Percentiles rank a stretch among this genome's conserved stretches.
phyloP scores from a whole-genome alignment of 2,329 filamentous ascomycete genomes.

The Graphium sp. region DNA sequence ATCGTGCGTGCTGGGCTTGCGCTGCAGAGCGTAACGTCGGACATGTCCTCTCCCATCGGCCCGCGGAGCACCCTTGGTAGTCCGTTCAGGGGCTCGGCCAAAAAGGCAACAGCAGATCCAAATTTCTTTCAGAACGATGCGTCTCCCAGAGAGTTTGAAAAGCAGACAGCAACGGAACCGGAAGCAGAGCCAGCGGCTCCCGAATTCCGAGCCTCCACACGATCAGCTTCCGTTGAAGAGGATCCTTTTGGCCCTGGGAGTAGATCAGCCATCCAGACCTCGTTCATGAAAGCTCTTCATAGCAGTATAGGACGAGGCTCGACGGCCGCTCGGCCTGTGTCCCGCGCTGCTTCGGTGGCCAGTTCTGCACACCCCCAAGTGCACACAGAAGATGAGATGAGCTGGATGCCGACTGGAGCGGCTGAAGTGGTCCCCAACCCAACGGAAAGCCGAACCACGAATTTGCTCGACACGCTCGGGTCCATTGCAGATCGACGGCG shows the following conservation, averaged over 20 bases:
- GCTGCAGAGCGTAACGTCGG: conserved; percentile 40
- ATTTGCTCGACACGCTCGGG: conserved; percentile 4
- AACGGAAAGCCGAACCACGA: conserved; percentile 1
- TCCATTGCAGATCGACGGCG: conserved; percentile 3
- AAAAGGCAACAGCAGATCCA: no score
- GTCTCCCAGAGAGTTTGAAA: background rate
- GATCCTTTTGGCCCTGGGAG: conserved; percentile 13
- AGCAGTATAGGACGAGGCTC: conserved; percentile 9
- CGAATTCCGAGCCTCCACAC: no score
- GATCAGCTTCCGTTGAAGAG: no score
- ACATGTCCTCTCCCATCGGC: conserved; percentile 36
- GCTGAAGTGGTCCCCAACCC: conserved; percentile 1
- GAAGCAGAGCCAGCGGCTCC: conserved; percentile 1
- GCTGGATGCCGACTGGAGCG: conserved; percentile 20
- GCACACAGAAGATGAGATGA: conserved; percentile 20
- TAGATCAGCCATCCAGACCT: conserved; percentile 12
- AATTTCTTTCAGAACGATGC: background rate
- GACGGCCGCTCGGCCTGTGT: conserved; percentile 4
- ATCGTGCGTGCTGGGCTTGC: conserved; percentile 40
- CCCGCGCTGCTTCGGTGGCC: conserved; percentile 11
- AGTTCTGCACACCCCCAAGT: conserved; percentile 14
- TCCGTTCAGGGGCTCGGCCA: conserved; percentile 28
- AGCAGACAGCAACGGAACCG: no score
- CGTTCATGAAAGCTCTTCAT: conserved; percentile 15
- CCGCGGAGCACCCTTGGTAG: conserved; percentile 35